Conservation (phyloP, 768 basidiomycete genomes). For the Gautieria morchelliformis region DNA sequence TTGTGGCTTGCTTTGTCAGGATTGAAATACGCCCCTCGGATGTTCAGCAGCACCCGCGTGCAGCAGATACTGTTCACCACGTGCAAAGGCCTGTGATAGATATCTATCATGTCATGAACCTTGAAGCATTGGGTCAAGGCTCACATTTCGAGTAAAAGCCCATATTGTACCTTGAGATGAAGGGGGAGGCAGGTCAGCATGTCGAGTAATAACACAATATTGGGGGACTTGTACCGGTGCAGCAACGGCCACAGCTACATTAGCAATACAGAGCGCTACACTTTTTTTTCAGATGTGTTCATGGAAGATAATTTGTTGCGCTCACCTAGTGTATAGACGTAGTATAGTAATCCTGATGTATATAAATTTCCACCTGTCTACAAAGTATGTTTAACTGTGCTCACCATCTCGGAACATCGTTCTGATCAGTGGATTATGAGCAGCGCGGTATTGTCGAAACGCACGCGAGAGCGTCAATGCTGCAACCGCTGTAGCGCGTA, state of each 20-base stretch:
- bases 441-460: background rate
- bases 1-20: background rate
- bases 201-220: background rate
- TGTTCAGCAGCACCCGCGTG: constrained; percentile 6
- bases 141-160: constrained; percentile 6
- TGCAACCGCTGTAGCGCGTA: background rate
- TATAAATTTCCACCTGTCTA: background rate
- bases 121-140: background rate
- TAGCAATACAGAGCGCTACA: background rate
- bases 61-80: constrained; percentile 4
- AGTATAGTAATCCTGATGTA: constrained; percentile 2
- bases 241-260: background rate
- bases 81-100: background rate
- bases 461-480: background rate
- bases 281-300: background rate
- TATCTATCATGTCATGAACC: background rate
- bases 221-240: background rate
- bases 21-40: constrained; percentile 3
- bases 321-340: background rate
- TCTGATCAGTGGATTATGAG: background rate
- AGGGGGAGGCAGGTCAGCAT: background rate
- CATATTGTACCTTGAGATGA: background rate
- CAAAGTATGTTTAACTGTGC: background rate
- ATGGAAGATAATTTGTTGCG: background rate
- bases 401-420: constrained; percentile 5